These are phyloP conservation scores for Fusarium xyrophilum DNA, from an alignment of 2,329 filamentous ascomycete species.

Conservation along the genomic window DNA sequence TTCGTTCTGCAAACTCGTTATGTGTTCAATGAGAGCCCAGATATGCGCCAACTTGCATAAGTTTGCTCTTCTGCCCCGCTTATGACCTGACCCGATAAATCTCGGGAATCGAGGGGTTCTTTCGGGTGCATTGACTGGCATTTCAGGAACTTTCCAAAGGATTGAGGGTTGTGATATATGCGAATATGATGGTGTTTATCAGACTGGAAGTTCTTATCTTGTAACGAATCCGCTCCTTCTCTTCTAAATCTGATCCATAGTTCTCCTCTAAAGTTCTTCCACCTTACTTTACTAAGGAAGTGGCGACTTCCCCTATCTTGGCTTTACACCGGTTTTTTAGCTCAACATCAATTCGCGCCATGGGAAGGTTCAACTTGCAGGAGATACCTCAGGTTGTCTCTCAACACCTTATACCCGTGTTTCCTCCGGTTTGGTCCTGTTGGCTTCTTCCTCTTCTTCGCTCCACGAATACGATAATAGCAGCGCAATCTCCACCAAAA, in stretches of 20 bases:
- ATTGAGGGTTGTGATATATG: constrained; percentile 28
- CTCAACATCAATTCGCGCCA: neutral
- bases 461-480: constrained; percentile 9
- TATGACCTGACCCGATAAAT: constrained; percentile 37
- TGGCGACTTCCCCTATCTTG: neutral
- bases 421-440: neutral
- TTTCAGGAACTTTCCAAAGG: constrained; percentile 4
- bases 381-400: neutral
- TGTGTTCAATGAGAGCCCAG: neutral
- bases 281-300: neutral
- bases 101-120: constrained; percentile 28
- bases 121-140: constrained; percentile 12
- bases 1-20: neutral
- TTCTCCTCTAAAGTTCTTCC: neutral
- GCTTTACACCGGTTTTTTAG: neutral
- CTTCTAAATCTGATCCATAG: neutral
- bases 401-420: neutral
- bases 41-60: constrained; percentile 19
- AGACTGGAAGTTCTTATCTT: constrained; percentile 19
- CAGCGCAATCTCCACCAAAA: constrained; percentile 19
- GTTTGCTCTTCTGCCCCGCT: constrained; percentile 32
- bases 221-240: constrained; percentile 7
- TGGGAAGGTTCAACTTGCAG: neutral
- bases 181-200: constrained; percentile 7
- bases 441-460: neutral